Base-by-base conservation (phyloP, 108 stramenopile species). In the Fragilaria crotonensis region DNA sequence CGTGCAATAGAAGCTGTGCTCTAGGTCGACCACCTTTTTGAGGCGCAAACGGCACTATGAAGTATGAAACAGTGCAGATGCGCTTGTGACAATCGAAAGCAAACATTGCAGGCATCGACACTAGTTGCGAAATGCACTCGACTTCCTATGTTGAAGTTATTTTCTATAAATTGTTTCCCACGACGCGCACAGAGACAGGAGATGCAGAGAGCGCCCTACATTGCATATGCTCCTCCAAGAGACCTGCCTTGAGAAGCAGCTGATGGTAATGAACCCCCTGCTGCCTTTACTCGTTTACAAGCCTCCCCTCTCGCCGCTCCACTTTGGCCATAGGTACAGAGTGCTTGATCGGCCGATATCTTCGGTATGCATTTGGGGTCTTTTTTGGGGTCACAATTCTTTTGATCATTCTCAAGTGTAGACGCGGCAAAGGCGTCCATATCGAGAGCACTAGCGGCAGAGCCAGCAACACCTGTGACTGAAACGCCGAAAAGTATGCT, bases 171-270 rank as follows among this genome's bases (percentile, higher is more conserved):
- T n/a, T n/a, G n/a, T n/a, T n/a, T n/a, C n/a, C n/a, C n/a, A n/a
- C n/a, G n/a, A n/a, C n/a, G n/a, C n/a, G n/a, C n/a, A n/a, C n/a
- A n/a, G n/a, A n/a, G n/a, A n/a, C n/a, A n/a, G n/a, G n/a, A n/a
- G n/a, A n/a, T n/a, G n/a, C 41, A 17, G 9, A 14, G 41, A 14
- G 19, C 19, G 49, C 21, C 28, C 71, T 80, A 86, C 76, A 82
- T 86, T 23, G 84, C 84, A 67, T 86, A 86, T 25, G 84, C 84
- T 14, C 84, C 84, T 3, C 84, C 85, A 11, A 86, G 60, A 56
- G 59, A 56, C 48, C 75, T 77, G 25, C 71, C 73, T 62, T 79
- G 75, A 26, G 64, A 70, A 2, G 41, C 52, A 9, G 62, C 62
- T 5, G 41, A 33, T 9, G 68, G 63, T 18, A 77, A 30, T 20